A percentile compares a stretch with the other conserved stretches of the same genome.
These are phyloP conservation scores for Ceriops tagal DNA, from an alignment of 345 rosid genomes.

Conservation along the genomic window DNA sequence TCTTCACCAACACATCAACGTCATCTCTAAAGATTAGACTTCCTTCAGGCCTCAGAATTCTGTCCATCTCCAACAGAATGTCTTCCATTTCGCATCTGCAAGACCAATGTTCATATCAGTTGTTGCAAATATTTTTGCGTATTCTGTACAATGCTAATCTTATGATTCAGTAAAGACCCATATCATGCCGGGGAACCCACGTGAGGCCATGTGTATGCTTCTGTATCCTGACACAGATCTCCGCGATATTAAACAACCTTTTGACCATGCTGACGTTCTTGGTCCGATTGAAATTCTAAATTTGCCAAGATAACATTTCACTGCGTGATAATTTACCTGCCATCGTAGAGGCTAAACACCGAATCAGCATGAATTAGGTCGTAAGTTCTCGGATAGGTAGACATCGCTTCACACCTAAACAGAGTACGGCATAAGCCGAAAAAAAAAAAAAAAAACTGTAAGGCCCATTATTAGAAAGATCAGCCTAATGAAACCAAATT, in stretches of 20 bases:
- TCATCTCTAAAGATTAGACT: slow-evolving; percentile 55
- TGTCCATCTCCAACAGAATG: slow-evolving; percentile 59
- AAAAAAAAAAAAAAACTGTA: neutral
- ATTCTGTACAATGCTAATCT: no score
- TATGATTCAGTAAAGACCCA: neutral
- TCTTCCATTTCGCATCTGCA: slow-evolving; percentile 53
- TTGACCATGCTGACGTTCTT: no score
- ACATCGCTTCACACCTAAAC: slow-evolving; percentile 58
- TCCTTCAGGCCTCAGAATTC: slow-evolving; percentile 65
- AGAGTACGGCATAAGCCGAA: neutral
- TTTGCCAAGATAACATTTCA: no score
- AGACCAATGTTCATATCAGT: neutral
- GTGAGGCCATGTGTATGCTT: neutral
- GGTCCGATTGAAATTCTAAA: neutral
- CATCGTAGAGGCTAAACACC: slow-evolving; percentile 33
- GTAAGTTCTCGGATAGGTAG: slow-evolving; percentile 56
- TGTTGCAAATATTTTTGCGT: neutral
- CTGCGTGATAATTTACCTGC: slow-evolving; percentile 22
- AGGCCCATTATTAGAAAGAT: neutral
- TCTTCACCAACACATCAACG: slow-evolving; percentile 49
- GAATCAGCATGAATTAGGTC: slow-evolving; percentile 47
- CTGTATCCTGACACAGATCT: neutral
- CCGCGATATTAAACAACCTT: neutral
- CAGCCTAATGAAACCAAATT: neutral
- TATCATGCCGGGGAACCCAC: neutral